phyloP scores from a whole-genome alignment of 163 green algal species.

The Chlamydomonas reinhardtii region DNA sequence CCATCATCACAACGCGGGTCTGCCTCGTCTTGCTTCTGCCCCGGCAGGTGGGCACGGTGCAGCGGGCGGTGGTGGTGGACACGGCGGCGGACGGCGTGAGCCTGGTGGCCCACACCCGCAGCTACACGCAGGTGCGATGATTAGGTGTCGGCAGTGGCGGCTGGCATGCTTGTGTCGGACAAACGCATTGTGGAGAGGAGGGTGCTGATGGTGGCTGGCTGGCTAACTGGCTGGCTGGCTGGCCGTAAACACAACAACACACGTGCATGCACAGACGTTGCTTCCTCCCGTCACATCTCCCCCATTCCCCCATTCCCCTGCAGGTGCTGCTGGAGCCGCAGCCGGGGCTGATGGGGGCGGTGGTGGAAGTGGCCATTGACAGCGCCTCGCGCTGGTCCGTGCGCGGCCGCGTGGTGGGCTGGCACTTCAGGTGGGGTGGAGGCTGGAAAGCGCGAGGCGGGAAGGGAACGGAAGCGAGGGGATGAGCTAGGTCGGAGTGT shows the following conservation, averaged over 20 bases:
- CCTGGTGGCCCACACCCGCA: constrained; percentile 86
- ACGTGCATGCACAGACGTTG: no score
- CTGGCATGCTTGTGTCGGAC: no score
- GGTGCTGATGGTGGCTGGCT: not conserved
- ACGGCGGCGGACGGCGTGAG: constrained; percentile 78
- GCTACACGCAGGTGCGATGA: constrained; percentile 82
- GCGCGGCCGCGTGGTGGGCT: constrained; percentile 7
- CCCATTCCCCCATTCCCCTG: not conserved
- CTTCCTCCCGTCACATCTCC: no score
- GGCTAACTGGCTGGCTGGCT: not conserved
- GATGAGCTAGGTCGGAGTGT: no score
- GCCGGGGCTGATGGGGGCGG: constrained; percentile 76
- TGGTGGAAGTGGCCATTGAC: constrained; percentile 66
- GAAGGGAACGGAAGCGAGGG: no score
- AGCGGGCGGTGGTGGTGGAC: constrained; percentile 89
- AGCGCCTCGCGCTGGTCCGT: constrained; percentile 38
- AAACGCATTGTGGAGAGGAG: no score
- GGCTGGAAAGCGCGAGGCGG: no score
- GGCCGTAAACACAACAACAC: no score
- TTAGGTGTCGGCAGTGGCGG: not conserved
- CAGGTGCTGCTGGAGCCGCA: constrained; percentile 81
- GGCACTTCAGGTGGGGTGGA: constrained; percentile 11
- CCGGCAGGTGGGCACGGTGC: constrained; percentile 62
- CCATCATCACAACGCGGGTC: no score
- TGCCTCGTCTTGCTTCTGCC: no score